Percentiles rank a stretch among this genome's conserved stretches.
Evolutionary conservation across 2,329 filamentous ascomycete species (phyloP).

Genomic region (Xylaria polymorpha): DNA sequence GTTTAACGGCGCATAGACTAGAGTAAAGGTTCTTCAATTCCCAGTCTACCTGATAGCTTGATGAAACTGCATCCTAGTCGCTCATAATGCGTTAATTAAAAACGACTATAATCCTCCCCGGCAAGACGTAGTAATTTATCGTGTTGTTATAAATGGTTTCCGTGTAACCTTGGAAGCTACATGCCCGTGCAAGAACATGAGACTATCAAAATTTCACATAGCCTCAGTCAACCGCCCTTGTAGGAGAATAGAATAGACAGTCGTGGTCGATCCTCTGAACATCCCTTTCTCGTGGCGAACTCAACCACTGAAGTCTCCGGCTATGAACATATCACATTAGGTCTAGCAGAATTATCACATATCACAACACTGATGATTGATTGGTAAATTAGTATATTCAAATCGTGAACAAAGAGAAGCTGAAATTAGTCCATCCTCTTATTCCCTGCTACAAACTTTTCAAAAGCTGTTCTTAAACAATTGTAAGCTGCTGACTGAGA

Average conservation of each 20-base stretch:
- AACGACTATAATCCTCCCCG: too few species aligned
- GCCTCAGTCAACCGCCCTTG: neutral
- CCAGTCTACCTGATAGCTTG: too few species aligned
- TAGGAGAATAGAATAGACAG: neutral
- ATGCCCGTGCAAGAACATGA: neutral
- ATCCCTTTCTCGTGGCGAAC: neutral
- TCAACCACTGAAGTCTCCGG: neutral
- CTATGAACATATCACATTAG: neutral
- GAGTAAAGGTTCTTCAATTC: too few species aligned
- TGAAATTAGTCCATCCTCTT: neutral
- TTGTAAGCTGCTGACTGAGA: neutral
- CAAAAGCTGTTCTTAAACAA: neutral
- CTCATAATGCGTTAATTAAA: too few species aligned
- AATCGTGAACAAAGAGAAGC: constrained; percentile 20
- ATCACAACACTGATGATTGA: neutral
- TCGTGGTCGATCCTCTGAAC: neutral
- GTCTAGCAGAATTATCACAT: neutral
- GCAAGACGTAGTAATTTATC: too few species aligned
- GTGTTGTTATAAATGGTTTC: neutral
- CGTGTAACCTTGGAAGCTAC: neutral
- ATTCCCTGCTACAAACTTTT: neutral
- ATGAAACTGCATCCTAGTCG: too few species aligned
- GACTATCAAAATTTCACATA: neutral
- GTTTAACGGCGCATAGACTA: too few species aligned
- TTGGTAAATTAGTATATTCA: neutral